Conservation (phyloP, 108 stramenopile genomes). For the Nannochloropsis gaditana region DNA sequence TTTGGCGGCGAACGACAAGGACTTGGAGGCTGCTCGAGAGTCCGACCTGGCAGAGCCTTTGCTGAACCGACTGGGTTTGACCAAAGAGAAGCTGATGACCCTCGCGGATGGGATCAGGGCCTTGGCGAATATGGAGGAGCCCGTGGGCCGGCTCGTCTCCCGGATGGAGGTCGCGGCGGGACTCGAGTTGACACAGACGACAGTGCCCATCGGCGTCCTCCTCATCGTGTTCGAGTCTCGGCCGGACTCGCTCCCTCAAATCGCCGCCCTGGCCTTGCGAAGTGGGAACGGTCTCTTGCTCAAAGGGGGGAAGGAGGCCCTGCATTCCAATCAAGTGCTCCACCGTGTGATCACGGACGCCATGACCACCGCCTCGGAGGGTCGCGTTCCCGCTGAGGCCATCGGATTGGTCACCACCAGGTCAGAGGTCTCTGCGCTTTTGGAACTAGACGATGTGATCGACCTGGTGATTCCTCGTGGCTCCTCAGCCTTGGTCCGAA, state of each 20-base stretch:
- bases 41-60: conserved; percentile 57
- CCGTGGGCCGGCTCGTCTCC: conserved; percentile 42
- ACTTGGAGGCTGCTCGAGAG: conserved; percentile 69
- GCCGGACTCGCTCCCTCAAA: conserved; percentile 97
- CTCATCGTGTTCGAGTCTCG: conserved; percentile 96
- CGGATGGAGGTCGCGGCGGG: conserved; percentile 76
- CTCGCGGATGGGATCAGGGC: conserved; percentile 68
- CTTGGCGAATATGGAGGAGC: conserved; percentile 46
- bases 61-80: conserved; percentile 74
- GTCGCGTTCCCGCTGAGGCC: conserved; percentile 71
- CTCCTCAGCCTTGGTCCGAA: conserved; percentile 73
- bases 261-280: conserved; percentile 86
- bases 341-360: conserved; percentile 69
- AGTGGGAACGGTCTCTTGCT: conserved; percentile 91
- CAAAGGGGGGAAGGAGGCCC: conserved; percentile 96
- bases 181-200: conserved; percentile 67
- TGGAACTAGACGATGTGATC: conserved; percentile 64
- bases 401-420: conserved; percentile 83
- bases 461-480: conserved; percentile 98
- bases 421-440: conserved; percentile 62
- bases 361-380: conserved; percentile 71
- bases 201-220: conserved; percentile 92
- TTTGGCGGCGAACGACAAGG: conserved; percentile 71
- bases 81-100: conserved; percentile 74
- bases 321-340: conserved; percentile 74